Percentiles rank a stretch among this genome's conserved stretches.
These are phyloP conservation scores for Piromyces finnis DNA, from an alignment of 192 early-diverging fungal species.

Conservation along the genomic window DNA sequence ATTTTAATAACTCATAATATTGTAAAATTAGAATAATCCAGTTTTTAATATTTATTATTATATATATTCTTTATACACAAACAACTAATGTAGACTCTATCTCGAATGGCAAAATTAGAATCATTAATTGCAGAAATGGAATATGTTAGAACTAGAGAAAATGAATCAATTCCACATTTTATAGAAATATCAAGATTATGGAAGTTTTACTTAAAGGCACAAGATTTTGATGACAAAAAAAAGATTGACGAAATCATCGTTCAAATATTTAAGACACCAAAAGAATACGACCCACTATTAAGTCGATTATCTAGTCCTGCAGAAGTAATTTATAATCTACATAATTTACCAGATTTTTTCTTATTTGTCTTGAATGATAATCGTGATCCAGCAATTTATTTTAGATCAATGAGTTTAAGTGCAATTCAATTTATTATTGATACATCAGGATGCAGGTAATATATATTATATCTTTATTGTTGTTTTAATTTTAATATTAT, in stretches of 20 bases:
- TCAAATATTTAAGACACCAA: not conserved
- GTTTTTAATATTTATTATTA: too few relatives aligned
- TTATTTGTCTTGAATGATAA: not conserved
- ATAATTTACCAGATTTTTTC: not conserved
- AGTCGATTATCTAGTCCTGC: not conserved
- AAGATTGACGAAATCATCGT: not conserved
- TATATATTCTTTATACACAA: too few relatives aligned
- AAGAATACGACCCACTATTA: not conserved
- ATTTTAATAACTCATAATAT: too few relatives aligned
- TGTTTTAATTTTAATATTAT: too few relatives aligned
- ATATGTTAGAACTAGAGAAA: not conserved
- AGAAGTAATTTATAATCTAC: not conserved
- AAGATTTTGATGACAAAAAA: not conserved
- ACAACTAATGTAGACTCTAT: not conserved
- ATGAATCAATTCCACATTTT: not conserved
- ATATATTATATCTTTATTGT: too few relatives aligned
- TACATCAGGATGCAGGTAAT: not conserved
- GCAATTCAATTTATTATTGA: not conserved
- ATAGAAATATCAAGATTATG: not conserved
- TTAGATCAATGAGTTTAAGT: not conserved
- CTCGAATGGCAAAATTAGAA: not conserved
- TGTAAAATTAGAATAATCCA: too few relatives aligned
- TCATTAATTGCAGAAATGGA: not conserved
- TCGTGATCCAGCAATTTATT: not conserved
- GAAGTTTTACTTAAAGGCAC: not conserved